These are phyloP conservation scores for Trypanosomatidae sp. DNA, from an alignment of 208 protist genomes.

Conservation along the genomic window DNA sequence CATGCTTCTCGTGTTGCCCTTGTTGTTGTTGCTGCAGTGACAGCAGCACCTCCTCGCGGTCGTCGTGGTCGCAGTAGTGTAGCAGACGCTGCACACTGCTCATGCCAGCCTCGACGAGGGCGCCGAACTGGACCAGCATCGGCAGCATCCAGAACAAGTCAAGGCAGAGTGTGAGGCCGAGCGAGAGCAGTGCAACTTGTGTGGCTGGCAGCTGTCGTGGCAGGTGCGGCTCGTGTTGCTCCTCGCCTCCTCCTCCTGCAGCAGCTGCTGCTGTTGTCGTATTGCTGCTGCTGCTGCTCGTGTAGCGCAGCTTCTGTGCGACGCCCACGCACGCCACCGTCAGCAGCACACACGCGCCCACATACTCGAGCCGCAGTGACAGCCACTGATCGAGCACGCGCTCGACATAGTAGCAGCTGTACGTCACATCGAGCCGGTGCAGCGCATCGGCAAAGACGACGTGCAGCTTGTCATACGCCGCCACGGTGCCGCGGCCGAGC, in stretches of 20 bases:
- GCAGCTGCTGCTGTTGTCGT: too few species aligned
- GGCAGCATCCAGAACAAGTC: constrained; percentile 24
- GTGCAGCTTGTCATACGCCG: constrained; percentile 32
- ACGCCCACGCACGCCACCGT: constrained; percentile 22
- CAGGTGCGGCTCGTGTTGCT: too few species aligned
- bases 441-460: constrained; percentile 14
- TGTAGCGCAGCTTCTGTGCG: constrained; percentile 12
- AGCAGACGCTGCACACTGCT: constrained; percentile 56
- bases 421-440: constrained; percentile 28
- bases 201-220: constrained; percentile 6
- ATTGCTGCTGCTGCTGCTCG: too few species aligned
- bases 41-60: constrained; percentile 26
- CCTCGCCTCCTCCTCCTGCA: too few species aligned
- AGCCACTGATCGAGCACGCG: constrained; percentile 74
- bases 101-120: constrained; percentile 47
- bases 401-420: constrained; percentile 25
- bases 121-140: constrained; percentile 12
- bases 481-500: constrained; percentile 69
- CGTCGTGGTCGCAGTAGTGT: constrained; percentile 38
- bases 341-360: constrained; percentile 41
- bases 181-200: constrained; percentile 36
- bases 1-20: too few species aligned
- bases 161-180: constrained; percentile 58
- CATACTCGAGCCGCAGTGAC: constrained; percentile 63
- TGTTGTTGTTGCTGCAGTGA: neutral